phyloP scores from a whole-genome alignment of 2,329 filamentous ascomycete genomes.

The Exutisphaerella laricina region DNA sequence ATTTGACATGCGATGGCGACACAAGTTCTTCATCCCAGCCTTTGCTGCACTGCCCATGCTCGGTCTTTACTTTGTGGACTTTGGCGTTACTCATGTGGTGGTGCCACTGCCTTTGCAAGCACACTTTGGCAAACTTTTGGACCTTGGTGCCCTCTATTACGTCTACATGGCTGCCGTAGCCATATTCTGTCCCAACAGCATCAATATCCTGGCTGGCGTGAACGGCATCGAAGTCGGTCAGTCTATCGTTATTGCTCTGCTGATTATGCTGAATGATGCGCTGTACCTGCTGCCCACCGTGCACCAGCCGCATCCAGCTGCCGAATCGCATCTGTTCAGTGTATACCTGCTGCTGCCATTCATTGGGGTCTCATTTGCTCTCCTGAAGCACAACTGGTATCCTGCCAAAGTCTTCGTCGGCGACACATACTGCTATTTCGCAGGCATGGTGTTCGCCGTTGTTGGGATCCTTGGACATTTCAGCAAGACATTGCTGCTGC shows the following conservation, averaged over 20 bases:
- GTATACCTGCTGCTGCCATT: constrained; percentile 93
- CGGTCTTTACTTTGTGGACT: constrained; percentile 97
- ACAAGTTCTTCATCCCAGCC: constrained; percentile 97
- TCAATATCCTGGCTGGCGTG: constrained; percentile 99
- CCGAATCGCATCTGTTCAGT: constrained; percentile 92
- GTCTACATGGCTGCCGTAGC: constrained; percentile 92
- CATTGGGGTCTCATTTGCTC: constrained; percentile 80
- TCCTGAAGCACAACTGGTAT: constrained; percentile 92
- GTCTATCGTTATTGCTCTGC: constrained; percentile 78
- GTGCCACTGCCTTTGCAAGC: constrained; percentile 79
- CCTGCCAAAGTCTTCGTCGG: constrained; percentile 93
- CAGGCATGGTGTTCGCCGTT: constrained; percentile 97
- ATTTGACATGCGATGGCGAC: constrained; percentile 96
- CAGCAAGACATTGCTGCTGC: constrained; percentile 87
- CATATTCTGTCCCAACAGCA: constrained; percentile 97
- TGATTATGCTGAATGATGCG: constrained; percentile 79
- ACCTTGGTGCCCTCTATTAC: constrained; percentile 76
- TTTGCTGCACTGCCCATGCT: constrained; percentile 90
- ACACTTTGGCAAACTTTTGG: constrained; percentile 77
- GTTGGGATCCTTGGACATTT: constrained; percentile 97
- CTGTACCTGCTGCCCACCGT: constrained; percentile 65
- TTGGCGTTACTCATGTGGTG: constrained; percentile 92
- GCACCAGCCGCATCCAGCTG: constrained; percentile 84
- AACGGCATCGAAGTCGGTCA: constrained; percentile 97
- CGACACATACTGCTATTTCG: constrained; percentile 99